phyloP scores from a whole-genome alignment of 176 grass and related monocot species.

The Ensete ventricosum region DNA sequence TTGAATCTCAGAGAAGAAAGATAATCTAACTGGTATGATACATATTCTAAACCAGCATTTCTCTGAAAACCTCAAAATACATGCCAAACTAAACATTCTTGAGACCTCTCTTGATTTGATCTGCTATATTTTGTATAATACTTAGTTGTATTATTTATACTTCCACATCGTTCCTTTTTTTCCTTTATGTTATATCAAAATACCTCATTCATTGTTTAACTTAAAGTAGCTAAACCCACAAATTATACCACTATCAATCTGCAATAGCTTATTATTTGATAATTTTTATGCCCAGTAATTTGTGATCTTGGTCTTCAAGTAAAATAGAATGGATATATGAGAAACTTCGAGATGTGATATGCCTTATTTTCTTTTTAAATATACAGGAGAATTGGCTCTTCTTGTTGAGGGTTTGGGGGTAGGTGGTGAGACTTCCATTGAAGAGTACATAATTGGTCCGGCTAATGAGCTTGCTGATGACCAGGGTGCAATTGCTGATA shows the following conservation, averaged over 20 bases:
- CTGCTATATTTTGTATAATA: too few species aligned
- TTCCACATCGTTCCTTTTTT: too few species aligned
- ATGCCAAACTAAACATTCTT: too few species aligned
- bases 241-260: too few species aligned
- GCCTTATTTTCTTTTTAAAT: not conserved
- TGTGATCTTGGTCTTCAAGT: not conserved
- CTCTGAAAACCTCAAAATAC: too few species aligned
- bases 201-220: too few species aligned
- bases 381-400: slow-evolving; percentile 84
- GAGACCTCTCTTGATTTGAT: too few species aligned
- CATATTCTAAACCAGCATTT: not conserved
- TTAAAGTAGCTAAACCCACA: too few species aligned
- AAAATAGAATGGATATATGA: too few species aligned
- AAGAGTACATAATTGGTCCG: slow-evolving; percentile 79
- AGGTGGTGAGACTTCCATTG: too few species aligned
- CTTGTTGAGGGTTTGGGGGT: slow-evolving; percentile 38
- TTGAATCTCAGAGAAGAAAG: not conserved
- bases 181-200: too few species aligned
- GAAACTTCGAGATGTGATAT: not conserved
- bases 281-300: not conserved
- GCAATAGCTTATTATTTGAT: not conserved
- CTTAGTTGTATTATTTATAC: too few species aligned
- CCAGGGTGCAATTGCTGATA: slow-evolving; percentile 42
- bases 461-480: slow-evolving; percentile 51
- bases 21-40: not conserved